Base-by-base conservation (phyloP, 805 yeast species). In the Wickerhamiella azymoides region DNA sequence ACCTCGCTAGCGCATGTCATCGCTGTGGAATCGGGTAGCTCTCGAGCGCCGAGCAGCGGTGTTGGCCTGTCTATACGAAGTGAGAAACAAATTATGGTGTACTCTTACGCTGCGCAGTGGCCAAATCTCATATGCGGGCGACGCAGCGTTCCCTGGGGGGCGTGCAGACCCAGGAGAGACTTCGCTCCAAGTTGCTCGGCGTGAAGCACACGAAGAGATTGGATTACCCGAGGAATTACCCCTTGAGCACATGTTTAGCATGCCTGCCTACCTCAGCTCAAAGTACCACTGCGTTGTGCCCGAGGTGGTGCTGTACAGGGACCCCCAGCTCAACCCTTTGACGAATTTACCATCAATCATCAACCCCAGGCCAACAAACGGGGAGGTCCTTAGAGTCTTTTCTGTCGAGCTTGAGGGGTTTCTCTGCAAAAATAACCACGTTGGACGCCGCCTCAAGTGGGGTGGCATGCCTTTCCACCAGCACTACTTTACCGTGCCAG, bases 71-170 rank as follows among this genome's bases (percentile, higher is more conserved):
- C 42, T 48, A 5, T 48, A 48, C 40, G 3, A 18, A 10, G 47
- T 42, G 19, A 44, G 46, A 8, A 93, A 93, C 5, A 93, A 85
- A 52, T 62, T 86, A 16, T 63, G 89, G 38, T 93, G 84, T 27
- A 67, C 88, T 3, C 62, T 88, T 43, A 88, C 96, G 1, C 78
- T 81, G 54, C 63, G 97, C 50, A 77, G 93, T 2, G 68, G 80
- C 40, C 67, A 71, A 32, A 67, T 89, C 54, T 74, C 74, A 45
- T 88, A 86, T 63, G 81, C 92, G 0, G 96, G 96, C 5, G 95
- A 88, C 60, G 82, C 83, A 5, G 84, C 96, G 1, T 67, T 88
- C 8, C 97, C 97, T 3, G 97, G 97, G 2, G 97, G 96, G 8
- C 84, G 80, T 57, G 86, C 94, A 4, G 96, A 88, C 60, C 57